Base-by-base conservation (phyloP, 805 yeast species). In the Teunomyces gatunensis region DNA sequence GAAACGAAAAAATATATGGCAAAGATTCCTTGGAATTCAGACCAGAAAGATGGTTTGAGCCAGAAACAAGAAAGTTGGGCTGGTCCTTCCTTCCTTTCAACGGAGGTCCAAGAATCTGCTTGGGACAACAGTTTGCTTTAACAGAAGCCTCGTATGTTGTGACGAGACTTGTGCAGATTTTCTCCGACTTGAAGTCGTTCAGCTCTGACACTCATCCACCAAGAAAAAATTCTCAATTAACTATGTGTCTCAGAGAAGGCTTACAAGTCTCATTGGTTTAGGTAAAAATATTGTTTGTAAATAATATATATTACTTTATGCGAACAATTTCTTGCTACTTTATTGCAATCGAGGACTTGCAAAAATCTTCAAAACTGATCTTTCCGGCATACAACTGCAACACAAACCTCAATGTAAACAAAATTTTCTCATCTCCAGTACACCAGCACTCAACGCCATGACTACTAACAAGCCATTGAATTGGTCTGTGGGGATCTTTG, bases 401-500 rank as follows among this genome's bases (percentile, higher is more conserved):
- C 23, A 13, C 10, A 15, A 32, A 44, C 20, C n/a, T 34, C 40
- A 37, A 37, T 29, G 39, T 45, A 39, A 45, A 45, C 47, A 45
- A 45, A 45, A 21, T 45, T 45, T 45, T 45, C 47, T 37, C 34
- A 18, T 27, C 39, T 37, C 10, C 18, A 21, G n/a, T 39, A 40
- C 10, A 32, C 11, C 11, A 25, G 7, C 20, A 39, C 23, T 39
- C 13, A 28, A 39, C 43, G 43, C 37, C 43, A 42, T 33, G 34
- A 46, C 25, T 29, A 42, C 37, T 46, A 46, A 35, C 41, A 27
- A 28, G 43, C 36, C 49, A 30, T 48, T 56, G 37, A 57, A 61
- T 50, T 75, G 80, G 80, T 68, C 74, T 17, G 64, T 70, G 5
- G 66, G 65, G 47, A 65, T 64, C 4, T 77, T 79, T 54, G 63